Conservation (phyloP, 805 yeast genomes). For the Saturnispora gosingensis region DNA sequence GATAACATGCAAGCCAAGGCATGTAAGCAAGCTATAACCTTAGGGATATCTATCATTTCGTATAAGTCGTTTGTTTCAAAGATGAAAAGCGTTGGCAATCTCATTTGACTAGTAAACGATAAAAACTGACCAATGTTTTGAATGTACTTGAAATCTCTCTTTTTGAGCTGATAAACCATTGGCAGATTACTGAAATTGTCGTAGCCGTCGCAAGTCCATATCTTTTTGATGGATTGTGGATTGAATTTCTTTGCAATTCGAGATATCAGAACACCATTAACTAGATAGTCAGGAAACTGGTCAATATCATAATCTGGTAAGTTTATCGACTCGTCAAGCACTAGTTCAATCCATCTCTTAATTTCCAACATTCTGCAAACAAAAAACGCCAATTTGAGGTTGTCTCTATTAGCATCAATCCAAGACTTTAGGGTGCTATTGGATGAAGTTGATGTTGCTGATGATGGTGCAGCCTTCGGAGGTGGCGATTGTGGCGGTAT, state of each 20-base stretch:
- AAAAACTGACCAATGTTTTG: constrained; percentile 87
- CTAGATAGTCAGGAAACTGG: constrained; percentile 50
- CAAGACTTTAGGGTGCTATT: constrained; percentile 12
- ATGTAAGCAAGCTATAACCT: constrained; percentile 87
- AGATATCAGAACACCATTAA: constrained; percentile 83
- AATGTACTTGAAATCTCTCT: constrained; percentile 64
- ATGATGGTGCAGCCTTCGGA: background rate
- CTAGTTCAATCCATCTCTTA: constrained; percentile 39
- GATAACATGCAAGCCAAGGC: constrained; percentile 73
- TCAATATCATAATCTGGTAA: constrained; percentile 32
- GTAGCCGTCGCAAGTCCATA: constrained; percentile 37
- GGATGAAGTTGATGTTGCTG: background rate
- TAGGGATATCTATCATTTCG: constrained; percentile 86
- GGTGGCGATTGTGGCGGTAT: background rate
- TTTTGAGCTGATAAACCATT: constrained; percentile 35
- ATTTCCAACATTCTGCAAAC: constrained; percentile 45
- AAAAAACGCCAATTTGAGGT: constrained; percentile 33
- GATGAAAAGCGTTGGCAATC: constrained; percentile 77
- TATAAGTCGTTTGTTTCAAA: constrained; percentile 91
- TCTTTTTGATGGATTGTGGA: constrained; percentile 49
- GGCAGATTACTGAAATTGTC: constrained; percentile 13
- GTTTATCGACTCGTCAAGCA: constrained; percentile 20
- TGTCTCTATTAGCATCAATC: constrained; percentile 25
- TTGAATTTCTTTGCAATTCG: constrained; percentile 63
- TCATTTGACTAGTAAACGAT: constrained; percentile 54